phyloP scores from a whole-genome alignment of 1,284 basidiomycete genomes.

The Ustilago hordei region DNA sequence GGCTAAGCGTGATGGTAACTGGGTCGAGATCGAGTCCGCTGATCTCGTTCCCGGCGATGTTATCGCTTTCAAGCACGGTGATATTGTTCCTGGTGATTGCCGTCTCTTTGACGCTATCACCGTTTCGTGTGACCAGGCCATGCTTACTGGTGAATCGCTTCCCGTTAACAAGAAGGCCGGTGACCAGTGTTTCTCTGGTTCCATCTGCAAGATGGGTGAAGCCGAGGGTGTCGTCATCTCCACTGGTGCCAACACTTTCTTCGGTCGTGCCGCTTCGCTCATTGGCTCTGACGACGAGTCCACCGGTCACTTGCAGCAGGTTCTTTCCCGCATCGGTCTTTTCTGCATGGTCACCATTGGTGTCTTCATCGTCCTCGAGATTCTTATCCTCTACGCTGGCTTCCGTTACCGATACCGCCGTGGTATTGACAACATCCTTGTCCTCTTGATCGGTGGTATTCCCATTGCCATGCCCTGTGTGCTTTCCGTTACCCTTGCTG shows the following conservation, averaged over 20 bases:
- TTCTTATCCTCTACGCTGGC: slow-evolving; percentile 93
- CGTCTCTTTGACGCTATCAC: slow-evolving; percentile 82
- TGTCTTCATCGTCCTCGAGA: slow-evolving; percentile 90
- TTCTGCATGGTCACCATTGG: slow-evolving; percentile 88
- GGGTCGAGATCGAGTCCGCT: slow-evolving; percentile 76
- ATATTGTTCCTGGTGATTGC: slow-evolving; percentile 89
- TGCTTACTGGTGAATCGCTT: slow-evolving; percentile 96
- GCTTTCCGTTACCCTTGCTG: slow-evolving; percentile 93
- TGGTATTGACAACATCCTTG: slow-evolving; percentile 89
- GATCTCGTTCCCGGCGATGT: slow-evolving; percentile 93
- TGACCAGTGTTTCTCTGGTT: slow-evolving; percentile 79
- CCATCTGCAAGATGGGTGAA: slow-evolving; percentile 77
- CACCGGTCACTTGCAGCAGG: slow-evolving; percentile 78
- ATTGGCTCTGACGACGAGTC: slow-evolving; percentile 93
- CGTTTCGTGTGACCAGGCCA: slow-evolving; percentile 82
- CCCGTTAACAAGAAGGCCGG: slow-evolving; percentile 84
- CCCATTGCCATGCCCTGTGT: slow-evolving; percentile 97
- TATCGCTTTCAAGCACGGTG: slow-evolving; percentile 86
- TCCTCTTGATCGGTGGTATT: slow-evolving; percentile 98
- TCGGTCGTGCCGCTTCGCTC: slow-evolving; percentile 91
- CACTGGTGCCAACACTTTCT: slow-evolving; percentile 89
- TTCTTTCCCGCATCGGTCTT: slow-evolving; percentile 89
- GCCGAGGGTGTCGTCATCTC: slow-evolving; percentile 90
- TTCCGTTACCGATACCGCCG: slow-evolving; percentile 78
- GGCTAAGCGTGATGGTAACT: slow-evolving; percentile 74